phyloP scores from a whole-genome alignment of 352 stramenopile species.

The Globisporangium acanthophoron region DNA sequence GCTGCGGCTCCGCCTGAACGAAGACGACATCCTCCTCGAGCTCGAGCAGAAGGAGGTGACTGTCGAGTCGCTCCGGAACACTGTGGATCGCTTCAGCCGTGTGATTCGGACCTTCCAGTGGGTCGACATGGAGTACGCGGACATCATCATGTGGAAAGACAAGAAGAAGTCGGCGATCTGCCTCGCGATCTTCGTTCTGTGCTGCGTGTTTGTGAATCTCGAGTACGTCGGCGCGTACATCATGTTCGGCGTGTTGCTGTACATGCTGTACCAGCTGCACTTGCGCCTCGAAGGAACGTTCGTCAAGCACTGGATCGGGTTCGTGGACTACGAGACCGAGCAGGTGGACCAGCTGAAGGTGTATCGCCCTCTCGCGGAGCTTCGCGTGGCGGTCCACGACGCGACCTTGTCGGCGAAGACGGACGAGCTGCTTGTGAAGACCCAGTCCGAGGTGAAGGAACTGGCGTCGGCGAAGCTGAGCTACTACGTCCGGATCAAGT shows the following conservation, averaged over 20 bases:
- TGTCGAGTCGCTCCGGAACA: slow-evolving; percentile 68
- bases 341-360: slow-evolving; percentile 70
- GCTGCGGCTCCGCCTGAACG: slow-evolving; percentile 45
- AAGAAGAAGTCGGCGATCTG: slow-evolving; percentile 69
- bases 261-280: slow-evolving; percentile 77
- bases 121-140: slow-evolving; percentile 66
- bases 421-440: slow-evolving; percentile 50
- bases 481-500: slow-evolving; percentile 74
- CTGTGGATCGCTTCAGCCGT: slow-evolving; percentile 67
- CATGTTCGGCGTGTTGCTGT: slow-evolving; percentile 50
- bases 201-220: slow-evolving; percentile 65
- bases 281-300: slow-evolving; percentile 60
- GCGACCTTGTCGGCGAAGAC: slow-evolving; percentile 46
- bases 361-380: slow-evolving; percentile 62
- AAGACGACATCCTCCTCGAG: slow-evolving; percentile 45
- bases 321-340: slow-evolving; percentile 67
- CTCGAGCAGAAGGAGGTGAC: slow-evolving; percentile 77
- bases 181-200: slow-evolving; percentile 52
- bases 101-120: slow-evolving; percentile 67
- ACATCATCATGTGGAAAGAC: slow-evolving; percentile 86
- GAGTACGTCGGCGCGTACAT: slow-evolving; percentile 74
- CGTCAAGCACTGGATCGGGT: slow-evolving; percentile 69
- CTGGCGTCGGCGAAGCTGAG: slow-evolving; percentile 51
- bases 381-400: slow-evolving; percentile 73
- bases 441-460: slow-evolving; percentile 58